phyloP scores from a whole-genome alignment of 495 filamentous ascomycete species.

The Penicillium paradoxum region DNA sequence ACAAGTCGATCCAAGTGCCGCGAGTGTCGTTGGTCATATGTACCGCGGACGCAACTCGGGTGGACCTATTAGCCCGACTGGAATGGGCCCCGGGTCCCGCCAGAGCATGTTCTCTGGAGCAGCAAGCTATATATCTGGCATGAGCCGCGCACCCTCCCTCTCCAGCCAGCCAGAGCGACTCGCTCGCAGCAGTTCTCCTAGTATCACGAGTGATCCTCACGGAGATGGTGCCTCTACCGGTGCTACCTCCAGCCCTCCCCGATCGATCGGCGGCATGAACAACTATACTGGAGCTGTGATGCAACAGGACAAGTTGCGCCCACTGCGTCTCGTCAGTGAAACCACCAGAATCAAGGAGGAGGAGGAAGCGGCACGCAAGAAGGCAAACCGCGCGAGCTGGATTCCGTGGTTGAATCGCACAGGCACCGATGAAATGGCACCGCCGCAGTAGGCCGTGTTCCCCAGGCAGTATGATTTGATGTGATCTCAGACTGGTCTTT shows the following conservation, averaged over 20 bases:
- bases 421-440: conserved; percentile 18
- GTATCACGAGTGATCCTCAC: conserved; percentile 55
- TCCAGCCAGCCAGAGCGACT: conserved; percentile 41
- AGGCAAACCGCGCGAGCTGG: conserved; percentile 58
- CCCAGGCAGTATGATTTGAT: conserved; percentile 23
- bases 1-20: conserved; percentile 55
- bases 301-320: conserved; percentile 75
- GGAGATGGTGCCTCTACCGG: conserved; percentile 44
- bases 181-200: conserved; percentile 53
- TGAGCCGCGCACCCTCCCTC: conserved; percentile 45
- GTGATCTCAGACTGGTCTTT: conserved; percentile 22
- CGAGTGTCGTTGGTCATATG: conserved; percentile 77
- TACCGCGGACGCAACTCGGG: conserved; percentile 64
- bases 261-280: conserved; percentile 50
- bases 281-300: conserved; percentile 55
- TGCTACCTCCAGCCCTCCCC: conserved; percentile 51
- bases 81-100: conserved; percentile 41
- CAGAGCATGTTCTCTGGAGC: conserved; percentile 43
- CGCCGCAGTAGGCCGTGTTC: conserved; percentile 6
- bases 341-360: conserved; percentile 38
- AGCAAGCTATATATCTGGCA: conserved; percentile 37
- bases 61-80: conserved; percentile 49
- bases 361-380: conserved; percentile 50
- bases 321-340: conserved; percentile 71
- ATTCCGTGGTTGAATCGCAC: conserved; percentile 53